These are phyloP conservation scores for Lodderomyces oxycetoniae DNA, from an alignment of 1,139 yeast species.

Conservation along the genomic window DNA sequence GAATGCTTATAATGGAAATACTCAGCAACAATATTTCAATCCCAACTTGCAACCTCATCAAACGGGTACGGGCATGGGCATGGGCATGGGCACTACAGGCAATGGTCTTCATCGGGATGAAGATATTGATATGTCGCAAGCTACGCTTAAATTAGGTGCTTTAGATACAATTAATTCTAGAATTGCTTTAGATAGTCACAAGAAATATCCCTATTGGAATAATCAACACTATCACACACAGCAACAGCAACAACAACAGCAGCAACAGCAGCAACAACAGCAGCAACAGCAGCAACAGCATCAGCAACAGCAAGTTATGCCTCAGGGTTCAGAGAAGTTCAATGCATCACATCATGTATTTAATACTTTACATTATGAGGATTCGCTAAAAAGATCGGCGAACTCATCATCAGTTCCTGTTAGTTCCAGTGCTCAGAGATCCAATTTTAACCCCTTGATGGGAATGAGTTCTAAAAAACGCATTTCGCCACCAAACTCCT, in stretches of 20 bases:
- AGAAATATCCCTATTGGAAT: slow-evolving; percentile 27
- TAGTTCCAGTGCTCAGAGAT: slow-evolving; percentile 10
- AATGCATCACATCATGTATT: neutral
- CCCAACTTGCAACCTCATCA: too few relatives aligned
- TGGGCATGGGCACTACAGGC: neutral
- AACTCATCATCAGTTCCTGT: slow-evolving; percentile 39
- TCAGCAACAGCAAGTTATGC: slow-evolving; percentile 2
- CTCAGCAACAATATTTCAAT: slow-evolving; percentile 8
- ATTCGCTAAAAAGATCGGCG: slow-evolving; percentile 31
- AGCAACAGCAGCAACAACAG: slow-evolving; percentile 11
- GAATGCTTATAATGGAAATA: slow-evolving; percentile 15
- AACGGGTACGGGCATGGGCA: neutral
- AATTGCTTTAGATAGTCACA: slow-evolving; percentile 53
- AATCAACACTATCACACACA: slow-evolving; percentile 11
- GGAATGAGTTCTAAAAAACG: slow-evolving; percentile 5
- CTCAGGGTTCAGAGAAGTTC: slow-evolving; percentile 1
- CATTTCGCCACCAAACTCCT: slow-evolving; percentile 7
- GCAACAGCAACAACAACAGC: slow-evolving; percentile 10
- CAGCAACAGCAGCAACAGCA: slow-evolving; percentile 10
- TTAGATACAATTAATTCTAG: slow-evolving; percentile 59
- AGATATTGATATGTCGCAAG: slow-evolving; percentile 34
- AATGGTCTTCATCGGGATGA: slow-evolving; percentile 17
- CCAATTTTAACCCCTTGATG: slow-evolving; percentile 7
- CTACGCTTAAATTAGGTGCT: slow-evolving; percentile 54
- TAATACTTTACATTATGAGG: slow-evolving; percentile 20